Evolutionary conservation across 345 rosid species (phyloP).

Genomic region (Citrus cavaleriei): DNA sequence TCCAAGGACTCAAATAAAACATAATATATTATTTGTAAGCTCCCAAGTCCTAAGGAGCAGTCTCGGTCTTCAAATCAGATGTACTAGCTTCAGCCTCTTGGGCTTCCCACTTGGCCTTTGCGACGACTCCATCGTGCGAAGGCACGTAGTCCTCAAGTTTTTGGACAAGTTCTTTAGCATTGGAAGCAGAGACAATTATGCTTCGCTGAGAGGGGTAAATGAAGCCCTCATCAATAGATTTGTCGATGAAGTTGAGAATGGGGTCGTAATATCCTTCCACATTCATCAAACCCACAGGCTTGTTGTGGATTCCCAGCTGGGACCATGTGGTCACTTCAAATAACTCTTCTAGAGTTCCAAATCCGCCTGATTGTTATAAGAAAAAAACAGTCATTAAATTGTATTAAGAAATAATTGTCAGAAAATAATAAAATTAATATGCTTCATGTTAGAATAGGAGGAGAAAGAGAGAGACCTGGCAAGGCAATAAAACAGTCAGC

Average conservation of each 20-base stretch:
- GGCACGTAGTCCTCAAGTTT: conserved; percentile 73
- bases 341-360: conserved; percentile 55
- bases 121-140: conserved; percentile 37
- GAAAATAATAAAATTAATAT: background rate
- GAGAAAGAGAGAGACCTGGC: conserved; percentile 35
- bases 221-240: conserved; percentile 54
- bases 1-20: background rate
- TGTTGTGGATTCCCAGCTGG: conserved; percentile 54
- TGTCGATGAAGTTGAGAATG: conserved; percentile 41
- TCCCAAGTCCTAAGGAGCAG: conserved; percentile 32
- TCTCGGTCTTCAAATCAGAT: conserved; percentile 39
- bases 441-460: too few species aligned
- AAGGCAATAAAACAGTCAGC: conserved; percentile 58
- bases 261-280: conserved; percentile 49
- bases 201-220: conserved; percentile 47
- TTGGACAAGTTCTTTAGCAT: conserved; percentile 45
- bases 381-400: background rate
- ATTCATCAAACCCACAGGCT: conserved; percentile 55
- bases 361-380: conserved; percentile 35
- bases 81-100: conserved; percentile 44
- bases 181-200: conserved; percentile 61
- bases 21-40: background rate
- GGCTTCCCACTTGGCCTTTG: conserved; percentile 53
- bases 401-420: background rate
- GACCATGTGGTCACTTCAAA: conserved; percentile 52